Evolutionary conservation across 257 asterid species (phyloP).

Genomic region (Solanum raphanifolium): DNA sequence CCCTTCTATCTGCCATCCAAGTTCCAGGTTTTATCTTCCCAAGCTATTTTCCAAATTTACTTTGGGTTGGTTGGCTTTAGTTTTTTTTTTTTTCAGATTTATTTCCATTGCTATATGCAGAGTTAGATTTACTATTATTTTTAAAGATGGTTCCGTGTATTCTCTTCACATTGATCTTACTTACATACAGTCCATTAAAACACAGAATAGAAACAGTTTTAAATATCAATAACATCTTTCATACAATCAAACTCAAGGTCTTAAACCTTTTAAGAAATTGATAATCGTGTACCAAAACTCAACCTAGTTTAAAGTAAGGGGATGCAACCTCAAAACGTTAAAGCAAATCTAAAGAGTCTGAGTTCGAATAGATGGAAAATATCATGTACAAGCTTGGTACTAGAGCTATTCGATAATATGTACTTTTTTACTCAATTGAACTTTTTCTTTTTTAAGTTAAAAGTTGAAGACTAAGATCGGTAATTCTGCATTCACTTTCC

Average conservation of each 20-base stretch:
- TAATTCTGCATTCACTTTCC: background rate
- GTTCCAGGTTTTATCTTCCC: too few species aligned
- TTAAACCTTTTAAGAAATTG: background rate
- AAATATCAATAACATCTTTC: background rate
- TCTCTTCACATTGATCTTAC: background rate
- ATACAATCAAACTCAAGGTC: background rate
- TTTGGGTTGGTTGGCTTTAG: too few species aligned
- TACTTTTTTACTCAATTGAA: background rate
- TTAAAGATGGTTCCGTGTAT: too few species aligned
- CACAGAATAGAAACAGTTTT: background rate
- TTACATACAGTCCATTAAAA: background rate
- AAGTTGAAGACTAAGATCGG: background rate
- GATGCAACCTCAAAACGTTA: background rate
- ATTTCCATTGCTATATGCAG: too few species aligned
- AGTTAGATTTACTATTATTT: too few species aligned
- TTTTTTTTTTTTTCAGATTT: too few species aligned
- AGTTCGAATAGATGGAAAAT: background rate
- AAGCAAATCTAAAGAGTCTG: background rate
- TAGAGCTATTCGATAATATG: background rate
- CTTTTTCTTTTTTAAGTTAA: too few species aligned
- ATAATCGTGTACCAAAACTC: background rate
- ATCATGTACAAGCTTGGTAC: background rate
- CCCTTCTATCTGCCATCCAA: too few species aligned
- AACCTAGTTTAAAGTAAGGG: background rate
- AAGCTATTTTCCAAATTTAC: too few species aligned